Evolutionary conservation across 192 early-diverging fungal genomes (phyloP), one percentile per base, ranked within the genome.

Genomic region (Coemansia umbellata): DNA sequence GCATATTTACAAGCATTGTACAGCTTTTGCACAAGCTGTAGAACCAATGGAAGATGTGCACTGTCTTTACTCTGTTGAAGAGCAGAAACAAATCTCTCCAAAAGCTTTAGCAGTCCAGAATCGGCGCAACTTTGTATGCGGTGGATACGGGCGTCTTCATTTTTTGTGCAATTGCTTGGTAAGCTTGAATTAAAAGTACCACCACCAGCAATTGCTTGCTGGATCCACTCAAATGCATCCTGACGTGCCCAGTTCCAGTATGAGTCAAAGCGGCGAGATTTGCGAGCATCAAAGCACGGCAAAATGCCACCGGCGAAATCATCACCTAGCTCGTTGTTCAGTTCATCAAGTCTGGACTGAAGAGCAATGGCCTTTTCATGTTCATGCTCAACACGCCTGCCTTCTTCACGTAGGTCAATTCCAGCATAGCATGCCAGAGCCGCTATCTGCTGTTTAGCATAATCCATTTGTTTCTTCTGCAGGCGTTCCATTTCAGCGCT

Each of bases 221-320:
- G 93, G 61, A 87, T 89, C 43, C 47, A 31, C 19, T 35, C 58
- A 60, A 45, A 80, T 44, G 21, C 59, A 27, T 41, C 61, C 40
- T 60, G 66, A 50, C 40, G 64, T 50, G 91, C 79, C 92, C 93
- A 96, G 79, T 96, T 93, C 93, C 93, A 96, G 82, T 86, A 85
- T 26, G 93, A 95, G 53, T 95, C 91, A 63, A 90, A 95, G 13
- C 59, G 78, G 42, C 93, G 85, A 36, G 87, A 89, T 79, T 92
- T 96, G 53, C 84, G 78, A n/a, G 73, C 72, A 36, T 81, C 84
- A 70, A 96, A 96, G 5, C 76, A 33, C 3, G 90, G 87, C 41
- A 81, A 78, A 69, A 93, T 89, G 41, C 93, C 93, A 37, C 87
- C 81, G 31, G 85, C 81, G 7, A 59, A 17, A 15, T 66, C 64